Conservation (phyloP, 2,329 filamentous ascomycete genomes). For the Diplodia scrobiculata region DNA sequence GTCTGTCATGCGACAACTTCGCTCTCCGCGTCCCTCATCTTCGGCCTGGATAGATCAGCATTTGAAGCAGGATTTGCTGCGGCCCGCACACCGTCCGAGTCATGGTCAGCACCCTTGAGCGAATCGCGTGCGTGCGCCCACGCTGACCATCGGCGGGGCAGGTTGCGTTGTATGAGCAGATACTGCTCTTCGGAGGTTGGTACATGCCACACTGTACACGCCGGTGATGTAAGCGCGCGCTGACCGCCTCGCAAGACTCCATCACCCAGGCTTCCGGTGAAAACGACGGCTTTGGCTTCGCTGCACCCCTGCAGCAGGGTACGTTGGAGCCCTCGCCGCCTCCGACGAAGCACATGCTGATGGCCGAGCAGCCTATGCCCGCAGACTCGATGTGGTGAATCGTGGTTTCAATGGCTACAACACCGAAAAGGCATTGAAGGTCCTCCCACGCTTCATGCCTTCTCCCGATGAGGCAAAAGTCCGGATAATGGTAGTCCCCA, state of each 20-base stretch:
- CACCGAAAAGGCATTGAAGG: constrained; percentile 69
- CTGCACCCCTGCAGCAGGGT: constrained; percentile 71
- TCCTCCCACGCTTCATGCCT: constrained; percentile 71
- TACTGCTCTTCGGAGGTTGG: constrained; percentile 74
- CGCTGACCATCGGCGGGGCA: constrained; percentile 15
- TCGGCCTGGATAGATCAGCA: neutral
- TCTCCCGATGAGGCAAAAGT: constrained; percentile 63
- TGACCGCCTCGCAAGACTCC: constrained; percentile 57
- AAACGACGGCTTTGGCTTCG: constrained; percentile 71
- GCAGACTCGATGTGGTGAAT: constrained; percentile 83
- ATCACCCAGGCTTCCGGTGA: constrained; percentile 71
- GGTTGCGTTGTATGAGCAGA: constrained; percentile 44
- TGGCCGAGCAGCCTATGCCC: constrained; percentile 64
- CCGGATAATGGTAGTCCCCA: constrained; percentile 59
- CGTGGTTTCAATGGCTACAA: constrained; percentile 86
- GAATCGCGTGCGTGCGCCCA: constrained; percentile 1
- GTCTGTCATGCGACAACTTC: constrained; percentile 4
- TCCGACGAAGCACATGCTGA: constrained; percentile 26
- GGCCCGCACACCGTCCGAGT: neutral
- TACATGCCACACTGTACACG: neutral
- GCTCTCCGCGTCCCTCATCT: neutral
- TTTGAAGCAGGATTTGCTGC: neutral
- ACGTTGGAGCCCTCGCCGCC: constrained; percentile 35
- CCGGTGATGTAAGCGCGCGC: neutral
- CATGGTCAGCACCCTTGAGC: constrained; percentile 12